Base-by-base conservation (phyloP, 2,329 filamentous ascomycete genomes). In the Phialophora expanda region DNA sequence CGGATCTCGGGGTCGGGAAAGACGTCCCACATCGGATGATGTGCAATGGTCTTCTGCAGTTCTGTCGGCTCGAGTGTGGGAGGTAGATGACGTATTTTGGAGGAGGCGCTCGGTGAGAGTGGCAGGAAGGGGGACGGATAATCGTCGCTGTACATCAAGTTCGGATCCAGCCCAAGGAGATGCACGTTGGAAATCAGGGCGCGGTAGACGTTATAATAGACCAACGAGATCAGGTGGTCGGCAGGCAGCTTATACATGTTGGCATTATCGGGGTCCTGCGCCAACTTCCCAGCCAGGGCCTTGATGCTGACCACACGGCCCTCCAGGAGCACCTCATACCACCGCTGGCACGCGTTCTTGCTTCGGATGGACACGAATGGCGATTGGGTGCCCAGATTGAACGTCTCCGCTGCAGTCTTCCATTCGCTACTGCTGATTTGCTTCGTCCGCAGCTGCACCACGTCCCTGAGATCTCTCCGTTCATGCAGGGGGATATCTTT, bases 21-120 rank as follows among this genome's bases (percentile, higher is more conserved):
- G 1, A 77, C 62, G 51, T 79, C 77, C 8, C 78, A 70, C 69
- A 76, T 76, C 0, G 81, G 80, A 67, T 83, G 81, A 61, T 83
- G 80, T 6, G 73, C 70, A 0, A 75, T 71, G 0, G 71, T 71
- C 22, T 70, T 67, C 61, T 83, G 81, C 3, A 81, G 24, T 7
- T 60, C 64, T 0, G 80, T 83, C 0, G 80, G 80, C 12, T 73
- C 75, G 0, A 80, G 74, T 22, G 65, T 70, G 0, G 62, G 54
- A 1, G 77, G 77, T 3, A 78, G 65, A 24, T 53, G 58, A 1
- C 64, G 62, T 2, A 71, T 68, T 4, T 64, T 53, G 3, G 68
- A 70, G 14, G 56, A 62, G 44, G 68, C 66, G 20, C 38, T 67
- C 3, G 46, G 64, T 1, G 67, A 69, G 20, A 68, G 46, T 1